phyloP scores from a whole-genome alignment of 2,329 filamentous ascomycete species.

The Claviceps fusiformis region DNA sequence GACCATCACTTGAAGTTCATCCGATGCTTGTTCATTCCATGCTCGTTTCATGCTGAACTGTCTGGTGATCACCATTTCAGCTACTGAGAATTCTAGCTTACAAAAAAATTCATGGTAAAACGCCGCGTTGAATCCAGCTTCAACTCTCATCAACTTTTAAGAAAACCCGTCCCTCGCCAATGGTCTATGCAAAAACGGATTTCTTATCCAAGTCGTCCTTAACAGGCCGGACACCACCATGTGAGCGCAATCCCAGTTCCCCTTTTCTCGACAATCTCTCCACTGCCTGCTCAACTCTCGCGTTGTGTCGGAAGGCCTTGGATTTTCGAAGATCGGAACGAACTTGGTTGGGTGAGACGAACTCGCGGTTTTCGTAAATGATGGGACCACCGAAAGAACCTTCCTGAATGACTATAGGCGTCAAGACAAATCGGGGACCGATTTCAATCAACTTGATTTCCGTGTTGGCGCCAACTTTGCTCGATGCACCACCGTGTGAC shows the following conservation, averaged over 20 bases:
- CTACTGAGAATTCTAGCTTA: no score
- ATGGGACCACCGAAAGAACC: conserved; percentile 91
- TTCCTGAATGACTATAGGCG: conserved; percentile 89
- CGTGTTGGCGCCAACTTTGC: conserved; percentile 42
- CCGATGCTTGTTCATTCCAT: neutral
- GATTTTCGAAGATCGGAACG: conserved; percentile 63
- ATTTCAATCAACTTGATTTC: conserved; percentile 83
- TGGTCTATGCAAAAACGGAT: conserved; percentile 54
- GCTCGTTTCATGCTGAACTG: neutral
- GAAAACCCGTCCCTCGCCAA: neutral
- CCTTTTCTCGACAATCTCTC: conserved; percentile 63
- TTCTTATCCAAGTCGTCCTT: conserved; percentile 63
- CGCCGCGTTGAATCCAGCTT: neutral
- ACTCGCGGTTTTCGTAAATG: conserved; percentile 97
- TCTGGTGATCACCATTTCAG: no score
- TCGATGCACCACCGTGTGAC: conserved; percentile 18
- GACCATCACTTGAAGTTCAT: neutral
- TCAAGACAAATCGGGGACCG: conserved; percentile 82
- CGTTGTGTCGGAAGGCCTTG: conserved; percentile 67
- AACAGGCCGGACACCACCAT: conserved; percentile 47
- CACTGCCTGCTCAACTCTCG: conserved; percentile 57
- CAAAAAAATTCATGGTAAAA: neutral
- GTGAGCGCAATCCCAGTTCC: conserved; percentile 59
- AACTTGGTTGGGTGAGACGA: conserved; percentile 91
- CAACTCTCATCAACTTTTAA: neutral